Evolutionary conservation across 805 yeast genomes (phyloP).

Genomic region (Candida sphagnicola): DNA sequence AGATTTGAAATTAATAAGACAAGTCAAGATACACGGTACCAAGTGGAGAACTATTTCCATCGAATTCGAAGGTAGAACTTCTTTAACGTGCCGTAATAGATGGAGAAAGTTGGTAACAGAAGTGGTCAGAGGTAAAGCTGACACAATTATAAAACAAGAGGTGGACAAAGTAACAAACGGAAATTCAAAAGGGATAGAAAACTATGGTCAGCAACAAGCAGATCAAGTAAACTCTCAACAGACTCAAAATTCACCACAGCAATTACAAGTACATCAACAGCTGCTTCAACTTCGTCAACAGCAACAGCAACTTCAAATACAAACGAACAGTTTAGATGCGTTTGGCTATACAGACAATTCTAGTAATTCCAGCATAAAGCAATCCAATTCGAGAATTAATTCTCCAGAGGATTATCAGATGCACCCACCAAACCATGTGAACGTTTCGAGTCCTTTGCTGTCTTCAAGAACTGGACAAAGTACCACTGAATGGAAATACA

Average conservation of each 20-base stretch:
- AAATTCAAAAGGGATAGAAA: slow-evolving; percentile 7
- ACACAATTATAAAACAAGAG: slow-evolving; percentile 50
- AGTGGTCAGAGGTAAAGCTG: slow-evolving; percentile 65
- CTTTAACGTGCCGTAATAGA: slow-evolving; percentile 85
- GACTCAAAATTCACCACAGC: not conserved
- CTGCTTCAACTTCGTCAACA: not conserved
- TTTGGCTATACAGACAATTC: not conserved
- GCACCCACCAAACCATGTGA: slow-evolving; percentile 1
- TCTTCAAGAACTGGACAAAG: slow-evolving; percentile 12
- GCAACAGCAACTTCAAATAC: slow-evolving; percentile 2
- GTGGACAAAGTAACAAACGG: slow-evolving; percentile 48
- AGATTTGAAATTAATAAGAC: slow-evolving; percentile 63
- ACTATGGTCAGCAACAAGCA: not conserved
- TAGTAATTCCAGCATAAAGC: not conserved
- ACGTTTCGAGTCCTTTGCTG: slow-evolving; percentile 4
- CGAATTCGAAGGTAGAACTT: slow-evolving; percentile 75
- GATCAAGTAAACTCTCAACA: not conserved
- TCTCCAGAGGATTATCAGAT: not conserved
- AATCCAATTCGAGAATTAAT: not conserved
- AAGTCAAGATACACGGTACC: slow-evolving; percentile 72
- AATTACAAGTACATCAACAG: not conserved
- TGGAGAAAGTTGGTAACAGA: slow-evolving; percentile 85
- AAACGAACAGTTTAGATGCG: not conserved
- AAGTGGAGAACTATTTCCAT: slow-evolving; percentile 81
- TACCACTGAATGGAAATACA: slow-evolving; percentile 60